Percentiles rank a stretch among this genome's conserved stretches.
These are phyloP conservation scores for Linum tenue DNA, from an alignment of 345 rosid species.

Conservation along the genomic window DNA sequence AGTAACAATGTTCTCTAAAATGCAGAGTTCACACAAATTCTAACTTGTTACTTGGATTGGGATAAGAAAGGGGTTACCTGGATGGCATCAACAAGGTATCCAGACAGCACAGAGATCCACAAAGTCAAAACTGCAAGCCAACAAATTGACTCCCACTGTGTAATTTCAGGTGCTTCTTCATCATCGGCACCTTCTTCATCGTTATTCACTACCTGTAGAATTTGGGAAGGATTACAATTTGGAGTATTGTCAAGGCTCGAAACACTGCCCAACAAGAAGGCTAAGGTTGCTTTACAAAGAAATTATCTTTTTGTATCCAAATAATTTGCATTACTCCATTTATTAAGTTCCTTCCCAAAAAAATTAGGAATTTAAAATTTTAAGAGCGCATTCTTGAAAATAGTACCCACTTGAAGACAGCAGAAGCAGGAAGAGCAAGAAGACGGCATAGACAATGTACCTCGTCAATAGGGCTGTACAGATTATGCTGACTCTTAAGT, in stretches of 20 bases:
- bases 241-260: neutral
- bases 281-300: neutral
- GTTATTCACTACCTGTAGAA: neutral
- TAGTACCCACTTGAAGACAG: neutral
- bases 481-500: slow-evolving; percentile 27
- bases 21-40: too few relatives aligned
- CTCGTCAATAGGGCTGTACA: slow-evolving; percentile 17
- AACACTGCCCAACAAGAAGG: neutral
- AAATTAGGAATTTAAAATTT: neutral
- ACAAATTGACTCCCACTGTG: slow-evolving; percentile 33
- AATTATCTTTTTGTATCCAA: neutral
- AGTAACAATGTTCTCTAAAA: neutral
- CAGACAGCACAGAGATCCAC: slow-evolving; percentile 41
- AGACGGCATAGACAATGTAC: slow-evolving; percentile 13
- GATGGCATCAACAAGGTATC: slow-evolving; percentile 36
- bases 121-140: slow-evolving; percentile 36
- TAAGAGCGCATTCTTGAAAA: too few relatives aligned
- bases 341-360: neutral
- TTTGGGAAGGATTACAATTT: neutral
- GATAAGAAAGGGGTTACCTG: slow-evolving; percentile 21
- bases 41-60: too few relatives aligned
- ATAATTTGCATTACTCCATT: neutral
- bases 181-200: slow-evolving; percentile 19
- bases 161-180: slow-evolving; percentile 36
- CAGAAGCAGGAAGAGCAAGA: neutral